Evolutionary conservation across 2,329 filamentous ascomycete genomes (phyloP).

Genomic region (Pseudogymnoascus sp.): DNA sequence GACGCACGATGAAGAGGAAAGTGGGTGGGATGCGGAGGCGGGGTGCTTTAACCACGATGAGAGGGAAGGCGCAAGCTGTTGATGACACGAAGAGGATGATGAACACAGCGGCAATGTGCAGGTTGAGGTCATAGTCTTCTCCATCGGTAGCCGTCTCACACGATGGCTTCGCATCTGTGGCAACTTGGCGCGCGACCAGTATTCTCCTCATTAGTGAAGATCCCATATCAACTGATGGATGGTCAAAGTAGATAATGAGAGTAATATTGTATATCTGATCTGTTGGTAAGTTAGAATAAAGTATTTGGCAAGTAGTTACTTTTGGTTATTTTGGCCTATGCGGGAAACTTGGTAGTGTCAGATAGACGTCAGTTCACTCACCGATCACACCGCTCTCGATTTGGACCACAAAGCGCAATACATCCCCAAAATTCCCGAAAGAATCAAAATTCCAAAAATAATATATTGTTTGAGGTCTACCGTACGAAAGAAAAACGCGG

Average conservation of each 20-base stretch:
- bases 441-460: neutral
- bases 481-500: neutral
- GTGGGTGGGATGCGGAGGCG: slow-evolving; percentile 39
- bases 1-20: slow-evolving; percentile 58
- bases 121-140: slow-evolving; percentile 1
- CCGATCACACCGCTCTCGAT: neutral
- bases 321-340: neutral
- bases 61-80: slow-evolving; percentile 11
- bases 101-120: slow-evolving; percentile 13
- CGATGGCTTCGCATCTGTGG: neutral
- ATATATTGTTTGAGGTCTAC: neutral
- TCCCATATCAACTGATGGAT: neutral
- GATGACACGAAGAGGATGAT: slow-evolving; percentile 13
- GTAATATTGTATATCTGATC: neutral
- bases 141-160: neutral
- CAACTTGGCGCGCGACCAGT: neutral
- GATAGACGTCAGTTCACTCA: neutral
- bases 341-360: neutral
- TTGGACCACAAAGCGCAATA: neutral
- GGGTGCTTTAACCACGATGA: slow-evolving; percentile 12
- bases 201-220: neutral
- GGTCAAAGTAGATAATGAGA: neutral
- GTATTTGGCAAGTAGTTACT: neutral
- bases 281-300: neutral
- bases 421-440: neutral